Evolutionary conservation across 441 rosid genomes (phyloP).

Genomic region (Adansonia madagascariensis): DNA sequence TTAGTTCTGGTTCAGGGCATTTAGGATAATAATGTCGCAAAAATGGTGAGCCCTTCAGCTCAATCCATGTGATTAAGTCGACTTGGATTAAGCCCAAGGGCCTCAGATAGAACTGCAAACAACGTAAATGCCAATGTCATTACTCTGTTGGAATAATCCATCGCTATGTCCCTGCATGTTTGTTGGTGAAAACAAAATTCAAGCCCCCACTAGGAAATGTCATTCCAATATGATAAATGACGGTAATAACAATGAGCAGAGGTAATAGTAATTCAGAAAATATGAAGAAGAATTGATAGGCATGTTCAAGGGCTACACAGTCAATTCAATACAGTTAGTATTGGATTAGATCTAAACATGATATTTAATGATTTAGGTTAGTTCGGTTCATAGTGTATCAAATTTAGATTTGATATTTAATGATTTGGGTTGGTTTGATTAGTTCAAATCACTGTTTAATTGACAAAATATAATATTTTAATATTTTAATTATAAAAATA

Average conservation of each 20-base stretch:
- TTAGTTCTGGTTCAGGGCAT: slow-evolving; percentile 20
- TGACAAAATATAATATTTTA: too few species aligned
- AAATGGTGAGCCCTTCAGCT: slow-evolving; percentile 16
- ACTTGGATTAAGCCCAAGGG: slow-evolving; percentile 36
- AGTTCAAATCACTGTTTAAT: too few species aligned
- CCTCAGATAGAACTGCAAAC: slow-evolving; percentile 39
- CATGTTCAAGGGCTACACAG: too few species aligned
- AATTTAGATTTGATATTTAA: too few species aligned
- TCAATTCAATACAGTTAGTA: too few species aligned
- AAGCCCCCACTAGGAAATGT: neutral
- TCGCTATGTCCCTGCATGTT: slow-evolving; percentile 32
- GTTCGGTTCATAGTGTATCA: too few species aligned
- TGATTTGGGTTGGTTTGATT: too few species aligned
- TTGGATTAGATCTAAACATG: too few species aligned
- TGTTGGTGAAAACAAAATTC: neutral
- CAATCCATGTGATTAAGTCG: slow-evolving; percentile 39
- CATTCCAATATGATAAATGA: slow-evolving; percentile 1
- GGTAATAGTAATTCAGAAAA: too few species aligned
- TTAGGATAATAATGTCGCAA: slow-evolving; percentile 31
- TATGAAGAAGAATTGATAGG: too few species aligned
- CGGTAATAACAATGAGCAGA: neutral
- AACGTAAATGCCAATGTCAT: slow-evolving; percentile 5
- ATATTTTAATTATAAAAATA: too few species aligned
- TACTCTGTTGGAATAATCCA: slow-evolving; percentile 34
- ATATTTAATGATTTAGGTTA: too few species aligned